Conservation (phyloP, 805 yeast species). For the Soucietia sequanensis region DNA sequence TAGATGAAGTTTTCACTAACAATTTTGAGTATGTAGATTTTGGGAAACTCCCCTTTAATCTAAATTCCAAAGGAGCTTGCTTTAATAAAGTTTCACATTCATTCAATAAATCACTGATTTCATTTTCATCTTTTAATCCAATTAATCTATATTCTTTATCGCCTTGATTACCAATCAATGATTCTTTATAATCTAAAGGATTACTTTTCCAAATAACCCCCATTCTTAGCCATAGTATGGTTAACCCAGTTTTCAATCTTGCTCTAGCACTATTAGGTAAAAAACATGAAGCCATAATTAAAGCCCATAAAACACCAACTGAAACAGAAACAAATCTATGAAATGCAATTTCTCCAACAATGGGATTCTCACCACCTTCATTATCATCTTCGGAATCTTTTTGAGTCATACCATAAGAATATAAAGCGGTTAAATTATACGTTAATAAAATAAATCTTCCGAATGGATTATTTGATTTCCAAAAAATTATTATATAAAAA, state of each 20-base stretch:
- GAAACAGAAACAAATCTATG: constrained; percentile 75
- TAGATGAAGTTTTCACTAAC: constrained; percentile 55
- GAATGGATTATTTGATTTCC: constrained; percentile 63
- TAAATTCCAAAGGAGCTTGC: constrained; percentile 73
- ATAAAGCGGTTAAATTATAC: constrained; percentile 74
- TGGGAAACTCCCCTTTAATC: constrained; percentile 76
- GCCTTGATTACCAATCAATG: constrained; percentile 3
- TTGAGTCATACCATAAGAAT: constrained; percentile 65
- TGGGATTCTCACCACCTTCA: constrained; percentile 70
- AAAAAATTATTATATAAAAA: constrained; percentile 58
- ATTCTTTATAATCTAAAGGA: constrained; percentile 49
- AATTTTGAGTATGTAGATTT: constrained; percentile 47
- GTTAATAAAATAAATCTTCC: constrained; percentile 72
- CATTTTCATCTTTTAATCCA: constrained; percentile 47
- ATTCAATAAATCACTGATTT: constrained; percentile 52
- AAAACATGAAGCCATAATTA: constrained; percentile 61
- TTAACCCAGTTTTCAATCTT: constrained; percentile 61
- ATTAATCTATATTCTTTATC: constrained; percentile 21
- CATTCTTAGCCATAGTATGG: constrained; percentile 73
- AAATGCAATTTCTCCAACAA: constrained; percentile 70
- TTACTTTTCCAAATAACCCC: constrained; percentile 81
- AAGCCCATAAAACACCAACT: constrained; percentile 75
- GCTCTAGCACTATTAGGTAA: constrained; percentile 77
- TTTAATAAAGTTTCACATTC: constrained; percentile 60
- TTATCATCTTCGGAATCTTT: constrained; percentile 56